Evolutionary conservation across 345 rosid genomes (phyloP), one percentile per base, ranked within the genome.

Genomic region (Citrus trifoliata): DNA sequence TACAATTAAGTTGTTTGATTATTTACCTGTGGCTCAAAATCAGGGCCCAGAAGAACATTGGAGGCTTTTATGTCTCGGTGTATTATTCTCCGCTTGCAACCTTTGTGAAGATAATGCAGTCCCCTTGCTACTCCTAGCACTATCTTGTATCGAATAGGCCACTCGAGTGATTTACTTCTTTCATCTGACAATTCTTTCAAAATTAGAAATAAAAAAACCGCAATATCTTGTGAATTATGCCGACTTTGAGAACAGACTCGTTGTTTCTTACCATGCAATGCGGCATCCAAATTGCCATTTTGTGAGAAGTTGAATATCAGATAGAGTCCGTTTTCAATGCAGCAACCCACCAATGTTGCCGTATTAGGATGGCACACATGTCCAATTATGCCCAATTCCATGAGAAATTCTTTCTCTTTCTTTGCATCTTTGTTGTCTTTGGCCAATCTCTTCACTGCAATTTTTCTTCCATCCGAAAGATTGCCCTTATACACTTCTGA

Each of bases 31-130:
- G 99, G 99, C 75, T 95, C 96, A 25, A 83, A 93, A 76, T 92
- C 91, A 0, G 90, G 95, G 64, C 96, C 99, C 5, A 95, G 97
- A 78, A 95, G 96, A 66, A 95, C 95, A 71, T 93, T 92, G 0
- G 99, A 95, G 24, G 98, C 93, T 87, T 93, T 93, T 40, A 93
- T 95, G 84, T 95, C 99, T 0, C 99, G 95, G 80, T 95, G 99
- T 65, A 95, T 95, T 72, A 95, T 93, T 46, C 98, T 80, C 40
- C 87, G 99, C 79, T 85, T 93, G 85, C 99, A 95, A 60, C 91
- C 86, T 84, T 91, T 92, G 71, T 95, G 98, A 28, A 95, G 94
- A 84, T 93, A 95, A 76, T 95, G 98, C 72, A 95, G 87, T 35
- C 98, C 99, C 78, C 88, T 85, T 7, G 96, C 88, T 40, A 95